phyloP scores from a whole-genome alignment of 129 eudicot genomes.

The Artemisia argyi region DNA sequence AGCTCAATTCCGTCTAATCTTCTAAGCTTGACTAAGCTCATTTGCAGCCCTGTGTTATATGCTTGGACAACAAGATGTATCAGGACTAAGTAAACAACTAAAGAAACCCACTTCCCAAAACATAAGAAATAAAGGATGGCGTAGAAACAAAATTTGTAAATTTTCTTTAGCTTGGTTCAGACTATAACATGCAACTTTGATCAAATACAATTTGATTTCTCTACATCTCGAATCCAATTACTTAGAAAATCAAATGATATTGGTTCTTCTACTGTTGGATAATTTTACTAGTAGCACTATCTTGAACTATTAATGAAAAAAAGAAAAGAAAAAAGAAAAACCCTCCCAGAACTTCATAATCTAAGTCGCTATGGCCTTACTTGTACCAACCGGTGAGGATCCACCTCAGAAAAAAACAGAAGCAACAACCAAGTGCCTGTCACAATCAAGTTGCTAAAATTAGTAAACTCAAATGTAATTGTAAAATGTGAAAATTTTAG shows the following conservation, averaged over 20 bases:
- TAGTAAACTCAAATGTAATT: neutral
- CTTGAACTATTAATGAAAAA: neutral
- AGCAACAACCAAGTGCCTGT: slow-evolving; percentile 83
- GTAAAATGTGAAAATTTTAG: neutral
- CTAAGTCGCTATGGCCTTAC: slow-evolving; percentile 32
- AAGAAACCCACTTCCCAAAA: neutral
- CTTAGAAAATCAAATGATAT: slow-evolving; percentile 10
- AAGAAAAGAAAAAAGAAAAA: neutral
- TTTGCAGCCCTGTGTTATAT: neutral
- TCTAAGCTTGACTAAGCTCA: neutral
- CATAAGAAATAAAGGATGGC: slow-evolving; percentile 14
- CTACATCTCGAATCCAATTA: slow-evolving; percentile 8
- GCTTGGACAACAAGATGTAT: neutral
- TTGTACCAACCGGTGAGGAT: slow-evolving; percentile 97
- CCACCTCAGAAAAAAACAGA: slow-evolving; percentile 91
- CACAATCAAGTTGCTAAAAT: slow-evolving; percentile 11
- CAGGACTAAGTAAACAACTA: neutral
- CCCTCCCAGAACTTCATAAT: slow-evolving; percentile 10
- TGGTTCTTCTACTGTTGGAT: slow-evolving; percentile 1
- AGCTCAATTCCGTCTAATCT: neutral
- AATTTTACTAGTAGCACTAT: neutral
- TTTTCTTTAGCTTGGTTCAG: neutral
- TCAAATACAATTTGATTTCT: slow-evolving; percentile 4
- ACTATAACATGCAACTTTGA: slow-evolving; percentile 4
- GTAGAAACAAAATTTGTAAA: slow-evolving; percentile 10